These are phyloP conservation scores for Cenchrus fungigraminus DNA, from an alignment of 176 grass and related monocot genomes.

Conservation along the genomic window DNA sequence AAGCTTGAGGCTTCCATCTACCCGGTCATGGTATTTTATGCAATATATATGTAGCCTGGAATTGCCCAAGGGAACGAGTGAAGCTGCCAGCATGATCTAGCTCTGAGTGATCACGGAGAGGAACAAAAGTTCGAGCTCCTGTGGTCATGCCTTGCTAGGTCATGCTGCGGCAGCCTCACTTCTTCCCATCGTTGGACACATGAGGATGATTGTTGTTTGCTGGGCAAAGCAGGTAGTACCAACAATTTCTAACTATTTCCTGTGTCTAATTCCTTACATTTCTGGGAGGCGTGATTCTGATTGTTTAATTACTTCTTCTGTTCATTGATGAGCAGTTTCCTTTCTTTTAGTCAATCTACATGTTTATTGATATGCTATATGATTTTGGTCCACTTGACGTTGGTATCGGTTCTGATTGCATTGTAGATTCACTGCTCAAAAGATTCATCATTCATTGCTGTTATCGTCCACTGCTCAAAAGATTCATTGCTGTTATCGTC, in stretches of 20 bases:
- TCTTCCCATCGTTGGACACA: slow-evolving; percentile 73
- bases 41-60: slow-evolving; percentile 6
- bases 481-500: not conserved
- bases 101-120: slow-evolving; percentile 56
- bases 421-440: too few relatives aligned
- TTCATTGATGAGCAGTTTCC: not conserved
- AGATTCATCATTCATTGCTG: not conserved
- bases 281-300: not conserved
- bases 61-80: slow-evolving; percentile 92
- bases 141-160: slow-evolving; percentile 82
- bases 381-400: not conserved
- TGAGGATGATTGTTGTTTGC: not conserved
- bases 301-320: not conserved
- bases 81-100: slow-evolving; percentile 99
- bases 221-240: slow-evolving; percentile 12
- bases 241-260: not conserved
- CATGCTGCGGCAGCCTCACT: slow-evolving; percentile 99
- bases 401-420: not conserved
- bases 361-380: not conserved
- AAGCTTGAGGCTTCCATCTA: not conserved
- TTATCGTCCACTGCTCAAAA: too few relatives aligned
- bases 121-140: slow-evolving; percentile 13
- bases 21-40: slow-evolving; percentile 54
- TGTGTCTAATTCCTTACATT: not conserved
- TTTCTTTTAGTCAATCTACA: not conserved